Conservation (phyloP, 2,329 filamentous ascomycete genomes). For the Aspergillus puulaauensis region DNA sequence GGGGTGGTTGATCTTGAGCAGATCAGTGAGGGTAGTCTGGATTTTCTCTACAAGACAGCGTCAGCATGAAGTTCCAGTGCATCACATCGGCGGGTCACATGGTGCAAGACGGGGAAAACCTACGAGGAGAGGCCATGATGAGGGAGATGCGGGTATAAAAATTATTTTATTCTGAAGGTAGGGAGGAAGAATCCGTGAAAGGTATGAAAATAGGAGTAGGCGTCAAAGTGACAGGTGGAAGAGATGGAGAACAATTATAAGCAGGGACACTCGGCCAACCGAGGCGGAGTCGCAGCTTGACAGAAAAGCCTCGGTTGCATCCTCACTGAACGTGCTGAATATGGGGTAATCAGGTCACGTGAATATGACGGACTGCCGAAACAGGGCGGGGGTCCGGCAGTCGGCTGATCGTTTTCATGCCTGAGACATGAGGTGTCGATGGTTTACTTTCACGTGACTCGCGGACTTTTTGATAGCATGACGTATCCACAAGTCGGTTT, state of each 20-base stretch:
- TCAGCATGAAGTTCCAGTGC: neutral
- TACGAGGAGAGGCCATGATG: slow-evolving; percentile 78
- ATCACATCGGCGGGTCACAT: slow-evolving; percentile 7
- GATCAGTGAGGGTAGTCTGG: slow-evolving; percentile 88
- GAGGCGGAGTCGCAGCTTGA: slow-evolving; percentile 8
- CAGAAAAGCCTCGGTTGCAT: slow-evolving; percentile 16
- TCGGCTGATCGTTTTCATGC: neutral
- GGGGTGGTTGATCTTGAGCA: slow-evolving; percentile 97
- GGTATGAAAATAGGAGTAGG: neutral
- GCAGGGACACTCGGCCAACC: neutral
- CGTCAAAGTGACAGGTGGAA: neutral
- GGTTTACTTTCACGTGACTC: neutral
- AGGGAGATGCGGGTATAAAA: slow-evolving; percentile 1
- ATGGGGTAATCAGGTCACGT: neutral
- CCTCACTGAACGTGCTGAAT: slow-evolving; percentile 4
- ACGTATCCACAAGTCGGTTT: neutral
- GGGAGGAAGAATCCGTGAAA: slow-evolving; percentile 1
- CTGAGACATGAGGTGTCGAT: neutral
- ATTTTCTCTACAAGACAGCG: slow-evolving; percentile 67
- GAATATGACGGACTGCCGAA: neutral
- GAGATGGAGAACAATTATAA: slow-evolving; percentile 12
- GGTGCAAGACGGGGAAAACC: slow-evolving; percentile 38
- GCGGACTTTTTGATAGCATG: neutral
- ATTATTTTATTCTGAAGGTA: neutral
- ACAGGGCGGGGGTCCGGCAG: neutral